Evolutionary conservation across 2,329 filamentous ascomycete species (phyloP).

Genomic region (Pyrenophora tritici-repentis): DNA sequence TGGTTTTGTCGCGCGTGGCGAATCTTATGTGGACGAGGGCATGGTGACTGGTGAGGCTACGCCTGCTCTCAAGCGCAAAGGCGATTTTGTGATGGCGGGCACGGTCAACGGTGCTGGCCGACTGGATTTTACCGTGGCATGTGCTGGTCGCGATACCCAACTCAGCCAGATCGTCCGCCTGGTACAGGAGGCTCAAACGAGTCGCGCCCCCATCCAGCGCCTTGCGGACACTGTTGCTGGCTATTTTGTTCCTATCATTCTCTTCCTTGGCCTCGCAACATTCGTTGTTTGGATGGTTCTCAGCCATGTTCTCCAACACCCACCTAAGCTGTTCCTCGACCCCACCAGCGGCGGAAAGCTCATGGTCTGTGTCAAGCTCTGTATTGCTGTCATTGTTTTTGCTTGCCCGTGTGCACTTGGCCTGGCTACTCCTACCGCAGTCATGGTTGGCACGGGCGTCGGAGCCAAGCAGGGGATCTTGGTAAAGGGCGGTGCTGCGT

Average conservation of each 20-base stretch:
- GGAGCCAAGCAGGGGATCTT: conserved; percentile 95
- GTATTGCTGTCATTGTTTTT: conserved; percentile 98
- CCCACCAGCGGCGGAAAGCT: conserved; percentile 84
- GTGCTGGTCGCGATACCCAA: conserved; percentile 72
- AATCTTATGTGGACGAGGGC: conserved; percentile 94
- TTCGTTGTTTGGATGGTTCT: conserved; percentile 78
- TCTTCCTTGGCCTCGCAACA: conserved; percentile 61
- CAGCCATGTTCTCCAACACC: conserved; percentile 79
- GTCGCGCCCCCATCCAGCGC: conserved; percentile 77
- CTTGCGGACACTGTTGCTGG: conserved; percentile 70
- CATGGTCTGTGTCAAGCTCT: conserved; percentile 98
- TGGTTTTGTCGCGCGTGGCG: conserved; percentile 72
- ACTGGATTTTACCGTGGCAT: conserved; percentile 87
- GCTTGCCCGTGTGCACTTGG: conserved; percentile 95
- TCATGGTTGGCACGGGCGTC: conserved; percentile 97
- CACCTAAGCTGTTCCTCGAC: conserved; percentile 85
- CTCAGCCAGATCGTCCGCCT: conserved; percentile 97
- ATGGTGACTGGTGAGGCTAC: conserved; percentile 99
- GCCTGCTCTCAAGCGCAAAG: conserved; percentile 69
- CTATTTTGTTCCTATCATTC: conserved; percentile 71
- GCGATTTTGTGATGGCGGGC: conserved; percentile 70
- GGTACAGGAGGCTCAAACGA: conserved; percentile 95
- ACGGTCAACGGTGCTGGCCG: conserved; percentile 78
- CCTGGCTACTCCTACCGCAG: conserved; percentile 93
- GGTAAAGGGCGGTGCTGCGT: conserved; percentile 90